Evolutionary conservation across 2,329 filamentous ascomycete genomes (phyloP).

Genomic region (Mycosphaerella sp.): DNA sequence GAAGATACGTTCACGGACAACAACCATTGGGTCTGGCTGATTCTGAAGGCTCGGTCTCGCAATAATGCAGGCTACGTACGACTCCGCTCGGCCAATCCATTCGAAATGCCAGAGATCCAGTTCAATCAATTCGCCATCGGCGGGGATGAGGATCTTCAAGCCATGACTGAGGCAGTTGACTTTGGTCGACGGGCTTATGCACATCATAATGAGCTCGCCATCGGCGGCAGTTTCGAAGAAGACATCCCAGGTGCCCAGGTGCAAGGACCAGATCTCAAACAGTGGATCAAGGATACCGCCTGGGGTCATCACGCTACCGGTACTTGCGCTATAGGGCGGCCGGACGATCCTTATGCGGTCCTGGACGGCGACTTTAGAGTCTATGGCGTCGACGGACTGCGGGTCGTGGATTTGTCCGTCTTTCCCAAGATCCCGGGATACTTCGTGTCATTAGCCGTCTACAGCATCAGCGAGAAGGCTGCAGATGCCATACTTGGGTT

Average conservation of each 20-base stretch:
- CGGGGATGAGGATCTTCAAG: conserved; percentile 36
- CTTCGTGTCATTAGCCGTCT: not conserved
- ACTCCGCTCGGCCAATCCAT: conserved; percentile 56
- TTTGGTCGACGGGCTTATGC: conserved; percentile 40
- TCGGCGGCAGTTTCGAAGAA: conserved; percentile 41
- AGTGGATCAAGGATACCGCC: not conserved
- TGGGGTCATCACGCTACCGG: conserved; percentile 15
- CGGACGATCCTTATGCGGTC: not conserved
- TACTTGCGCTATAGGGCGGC: conserved; percentile 5
- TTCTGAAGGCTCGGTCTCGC: conserved; percentile 58
- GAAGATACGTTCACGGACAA: conserved; percentile 40
- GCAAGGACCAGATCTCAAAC: conserved; percentile 6
- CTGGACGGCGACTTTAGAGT: conserved; percentile 15
- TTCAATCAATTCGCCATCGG: conserved; percentile 55
- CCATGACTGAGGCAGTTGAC: conserved; percentile 51
- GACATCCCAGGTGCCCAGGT: conserved; percentile 40
- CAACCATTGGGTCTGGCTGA: conserved; percentile 44
- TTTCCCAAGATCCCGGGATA: conserved; percentile 13
- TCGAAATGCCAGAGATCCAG: conserved; percentile 55
- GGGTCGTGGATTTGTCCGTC: conserved; percentile 17
- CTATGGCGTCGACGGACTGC: conserved; percentile 14
- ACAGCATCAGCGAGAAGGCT: not conserved
- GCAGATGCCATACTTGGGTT: not conserved
- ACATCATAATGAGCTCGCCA: conserved; percentile 32
- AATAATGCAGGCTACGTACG: conserved; percentile 60